Base-by-base conservation (phyloP, 768 basidiomycete genomes). In the Podaxis sp. region DNA sequence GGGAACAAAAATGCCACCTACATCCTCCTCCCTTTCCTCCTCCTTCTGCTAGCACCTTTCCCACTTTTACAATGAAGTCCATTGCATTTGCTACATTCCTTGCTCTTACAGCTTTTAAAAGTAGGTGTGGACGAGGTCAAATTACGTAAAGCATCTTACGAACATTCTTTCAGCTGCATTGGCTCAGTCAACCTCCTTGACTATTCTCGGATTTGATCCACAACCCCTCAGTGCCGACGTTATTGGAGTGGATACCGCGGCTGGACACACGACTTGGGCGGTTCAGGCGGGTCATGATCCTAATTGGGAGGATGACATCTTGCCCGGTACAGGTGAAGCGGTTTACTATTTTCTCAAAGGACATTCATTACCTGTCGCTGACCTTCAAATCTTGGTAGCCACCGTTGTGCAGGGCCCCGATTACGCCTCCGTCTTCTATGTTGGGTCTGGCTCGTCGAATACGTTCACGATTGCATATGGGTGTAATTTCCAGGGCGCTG, bases 171-270 rank as follows among this genome's bases (percentile, higher is more conserved):
- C 49, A 68, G 65, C 51, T 68, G 69, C 59, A 38, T 54, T 63
- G 24, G 69, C 66, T 22, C 72, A 72, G 51, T 15, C 40, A 4
- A 71, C 69, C 40, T 73, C 69, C 15, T 61, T 72, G 33, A 68
- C 61, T 57, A 65, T 73, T 36, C 72, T 69, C 19, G 69, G 68
- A 4, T 68, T 69, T 57, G 71, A 73, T 63, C 66, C 71, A 24
- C 69, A 71, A 52, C 72, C 71, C 28, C 52, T 73, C 17, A 72
- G 68, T 46, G 72, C 72, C 4, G 69, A 73, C 55, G 66, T 72
- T 22, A 56, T 70, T 17, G 70, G 70, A 22, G 66, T 72, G 15
- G 71, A 70, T 46, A 49, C 44, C 4, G 62, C 57, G n/a, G 57
- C 68, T 61, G 71, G 69, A 19, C 65, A 68, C 17, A 73, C 72